Base-by-base conservation (phyloP, 2,329 filamentous ascomycete species). In the Xylaria sp. region DNA sequence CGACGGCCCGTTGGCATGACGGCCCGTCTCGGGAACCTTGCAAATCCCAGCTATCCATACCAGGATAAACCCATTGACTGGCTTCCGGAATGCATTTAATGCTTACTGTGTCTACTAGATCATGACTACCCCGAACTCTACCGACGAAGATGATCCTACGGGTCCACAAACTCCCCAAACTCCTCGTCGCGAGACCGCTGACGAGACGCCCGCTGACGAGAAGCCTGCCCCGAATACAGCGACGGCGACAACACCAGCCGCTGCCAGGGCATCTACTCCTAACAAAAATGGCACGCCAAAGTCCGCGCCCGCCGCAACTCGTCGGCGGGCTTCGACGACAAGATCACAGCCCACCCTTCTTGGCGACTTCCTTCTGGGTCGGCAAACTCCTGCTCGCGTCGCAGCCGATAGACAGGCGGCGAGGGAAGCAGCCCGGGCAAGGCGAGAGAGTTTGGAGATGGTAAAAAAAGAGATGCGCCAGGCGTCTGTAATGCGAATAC, bases 381-480 rank as follows among this genome's bases (percentile, higher is more conserved):
- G 69, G 39, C 68, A 60, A 37, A 66, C 82, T 8, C 77, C 83
- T 2, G 78, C 79, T n/a, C 78, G 84, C 22, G 57, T 82, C 16
- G 76, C 79, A 1, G 81, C 81, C 7, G 74, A 79, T 41, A 65
- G 64, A 44, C 62, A 69, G 52, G 67, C 66, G 13, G 65, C 63
- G 11, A 76, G 75, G 18, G 74, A 70, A 55, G 58, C 63, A 43
- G 57, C 62, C 7, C 75, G 76, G 11, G 74, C 77, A 45, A 76
- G 82, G 59, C 77, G 84, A 62, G 81, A 82, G 71, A 83, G 81
- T 63, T 71, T 85, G 62, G 81, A 89, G 72, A 69, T 80, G 56
- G 76, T 84, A 65, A 81, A 88, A 74, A 70, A 72, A 41, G 80
- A 84, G 62, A 84, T 84, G 81, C 81, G 80, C 48, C 76, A 85